Base-by-base conservation (phyloP, 1,139 yeast genomes). In the Yamadazyma buinensis region DNA sequence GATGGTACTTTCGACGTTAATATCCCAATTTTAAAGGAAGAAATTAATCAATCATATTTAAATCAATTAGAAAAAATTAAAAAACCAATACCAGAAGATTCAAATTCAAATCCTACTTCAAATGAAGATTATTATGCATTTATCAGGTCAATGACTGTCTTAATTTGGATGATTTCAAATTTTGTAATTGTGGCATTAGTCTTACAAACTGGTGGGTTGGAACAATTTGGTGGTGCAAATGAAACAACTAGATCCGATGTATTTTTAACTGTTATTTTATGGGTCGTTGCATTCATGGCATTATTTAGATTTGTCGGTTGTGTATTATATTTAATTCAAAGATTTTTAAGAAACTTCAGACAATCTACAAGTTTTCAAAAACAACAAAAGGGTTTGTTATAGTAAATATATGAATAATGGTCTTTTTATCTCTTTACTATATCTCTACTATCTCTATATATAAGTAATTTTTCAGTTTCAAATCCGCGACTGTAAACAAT, bases 281-380 rank as follows among this genome's bases (percentile, higher is more conserved):
- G 95, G 92, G 63, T 83, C 37, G 94, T 84, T 30, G 95, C 95
- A 1, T 72, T 82, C 34, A 71, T 84, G 74, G 94, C 95, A 2
- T 64, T 80, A 5, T 75, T 85, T 57, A 63, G 95, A 42, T 75
- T 85, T 43, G 46, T 79, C 29, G 95, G 95, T 2, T 80, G 90
- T 46, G 48, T 70, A 7, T 52, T 72, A 26, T 85, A 84, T 52
- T 69, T 84, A 60, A 44, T 73, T 2, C 64, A 58, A 42, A 57
- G 74, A 46, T 48, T 59, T 36, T 42, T 50, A 18, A 44, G 52
- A 21, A 46, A 42, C 25, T 57, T 59, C 47, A 57, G 42, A 34
- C 46, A 44, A 10, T 49, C 55, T 15, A 40, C 41, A 1, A 43
- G 48, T 11, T 41, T 41, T 22, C 42, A 40, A 29, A 38, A 38